Base-by-base conservation (phyloP, 2,329 filamentous ascomycete genomes). In the Fusarium paranaense region DNA sequence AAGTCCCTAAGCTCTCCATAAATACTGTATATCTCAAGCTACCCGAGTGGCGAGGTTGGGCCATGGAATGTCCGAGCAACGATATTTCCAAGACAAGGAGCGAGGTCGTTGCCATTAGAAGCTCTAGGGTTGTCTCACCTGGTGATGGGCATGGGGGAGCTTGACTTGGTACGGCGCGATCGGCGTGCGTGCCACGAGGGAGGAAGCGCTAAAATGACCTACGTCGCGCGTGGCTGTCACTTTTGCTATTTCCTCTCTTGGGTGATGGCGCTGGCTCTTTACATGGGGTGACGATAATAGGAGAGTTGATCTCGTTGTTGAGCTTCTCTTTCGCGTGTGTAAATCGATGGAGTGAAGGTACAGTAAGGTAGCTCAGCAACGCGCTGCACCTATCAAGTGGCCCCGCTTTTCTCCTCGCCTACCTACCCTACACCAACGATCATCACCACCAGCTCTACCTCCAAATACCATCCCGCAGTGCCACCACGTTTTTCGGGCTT, bases 71-170 rank as follows among this genome's bases (percentile, higher is more conserved):
- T 33, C 14, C 35, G 33, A 22, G 10, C 45, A 42, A 42, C 13
- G 5, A 33, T 35, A 50, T 32, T 20, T 54, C 16, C 30, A 42
- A 25, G 10, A 45, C 37, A 30, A 27, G 32, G 22, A n/a, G 38
- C 38, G 16, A 35, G 11, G 20, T 20, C 25, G 27, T 60, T 37
- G n/a, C 64, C 58, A 63, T 62, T 45, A 11, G 62, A 62, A 56
- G 58, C 40, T 66, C 32, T 38, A 38, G 56, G 57, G 38, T 37
- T 69, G 58, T 74, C 71, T 74, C 52, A 74, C 71, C 71, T 66
- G 47, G 20, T 30, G 37, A 50, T 52, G 18, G 33, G 58, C 38
- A 30, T 22, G 25, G 22, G 22, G 38, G 20, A 40, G 59, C 56
- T 47, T 30, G 20, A 25, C 52, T 50, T 38, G n/a, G 52, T 35